phyloP scores from a whole-genome alignment of 202 grass and related monocot genomes.

The Schoenoplectus triqueter region DNA sequence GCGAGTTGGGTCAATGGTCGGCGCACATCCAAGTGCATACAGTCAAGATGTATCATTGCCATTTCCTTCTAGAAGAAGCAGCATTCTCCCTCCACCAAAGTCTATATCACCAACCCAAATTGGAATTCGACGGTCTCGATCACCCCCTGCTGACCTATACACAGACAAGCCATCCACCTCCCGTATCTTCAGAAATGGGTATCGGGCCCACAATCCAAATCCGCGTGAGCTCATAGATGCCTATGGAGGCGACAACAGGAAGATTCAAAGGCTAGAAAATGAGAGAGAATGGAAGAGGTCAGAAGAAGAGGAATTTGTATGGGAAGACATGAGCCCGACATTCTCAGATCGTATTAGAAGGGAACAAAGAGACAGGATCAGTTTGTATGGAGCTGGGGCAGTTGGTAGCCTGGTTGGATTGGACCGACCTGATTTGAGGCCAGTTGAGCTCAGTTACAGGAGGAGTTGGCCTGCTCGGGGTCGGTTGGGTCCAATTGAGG shows the following conservation, averaged over 20 bases:
- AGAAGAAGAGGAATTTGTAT: slow-evolving; percentile 92
- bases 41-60: slow-evolving; percentile 44
- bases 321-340: slow-evolving; percentile 98
- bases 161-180: slow-evolving; percentile 27
- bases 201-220: slow-evolving; percentile 54
- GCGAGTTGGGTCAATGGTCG: slow-evolving; percentile 36
- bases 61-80: slow-evolving; percentile 55
- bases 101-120: slow-evolving; percentile 27
- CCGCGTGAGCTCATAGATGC: slow-evolving; percentile 94
- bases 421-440: slow-evolving; percentile 50
- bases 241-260: slow-evolving; percentile 80
- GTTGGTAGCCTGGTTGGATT: slow-evolving; percentile 48
- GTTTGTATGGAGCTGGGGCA: slow-evolving; percentile 23
- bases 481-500: slow-evolving; percentile 48
- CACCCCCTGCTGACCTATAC: slow-evolving; percentile 62
- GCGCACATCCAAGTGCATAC: slow-evolving; percentile 30
- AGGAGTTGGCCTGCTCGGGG: slow-evolving; percentile 59
- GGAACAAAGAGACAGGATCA: slow-evolving; percentile 26
- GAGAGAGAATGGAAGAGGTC: slow-evolving; percentile 76
- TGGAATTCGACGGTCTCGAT: slow-evolving; percentile 51
- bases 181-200: slow-evolving; percentile 61
- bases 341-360: slow-evolving; percentile 66
- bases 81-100: slow-evolving; percentile 28
- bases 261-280: slow-evolving; percentile 69
- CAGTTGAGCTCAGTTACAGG: slow-evolving; percentile 63